These are phyloP conservation scores for Plasmodium berghei DNA, from an alignment of 169 alveolate genomes.

Conservation along the genomic window DNA sequence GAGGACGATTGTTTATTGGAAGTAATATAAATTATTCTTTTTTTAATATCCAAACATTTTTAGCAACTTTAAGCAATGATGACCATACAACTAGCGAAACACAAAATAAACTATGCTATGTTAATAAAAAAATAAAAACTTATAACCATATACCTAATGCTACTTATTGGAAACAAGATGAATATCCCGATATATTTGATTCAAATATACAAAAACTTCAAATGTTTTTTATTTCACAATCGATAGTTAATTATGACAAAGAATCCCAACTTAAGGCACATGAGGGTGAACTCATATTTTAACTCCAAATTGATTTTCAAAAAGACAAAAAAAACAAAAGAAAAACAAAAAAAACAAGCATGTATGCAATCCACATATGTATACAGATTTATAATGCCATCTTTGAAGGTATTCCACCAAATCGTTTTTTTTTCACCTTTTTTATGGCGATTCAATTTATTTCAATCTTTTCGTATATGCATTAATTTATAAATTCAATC, in stretches of 20 bases:
- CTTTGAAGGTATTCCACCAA: too few relatives aligned
- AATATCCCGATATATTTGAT: slow-evolving; percentile 68
- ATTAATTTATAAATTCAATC: too few relatives aligned
- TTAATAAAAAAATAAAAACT: slow-evolving; percentile 60
- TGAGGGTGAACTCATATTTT: slow-evolving; percentile 19
- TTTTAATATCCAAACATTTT: slow-evolving; percentile 48
- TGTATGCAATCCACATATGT: not conserved
- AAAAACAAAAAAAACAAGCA: not conserved
- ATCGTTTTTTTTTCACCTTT: not conserved
- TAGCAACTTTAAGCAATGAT: slow-evolving; percentile 16
- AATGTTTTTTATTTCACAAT: slow-evolving; percentile 14
- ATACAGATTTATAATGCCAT: too few relatives aligned
- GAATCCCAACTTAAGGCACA: not conserved
- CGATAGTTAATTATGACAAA: slow-evolving; percentile 2
- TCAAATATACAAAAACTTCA: slow-evolving; percentile 35
- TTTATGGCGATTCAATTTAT: too few relatives aligned
- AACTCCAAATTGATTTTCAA: not conserved
- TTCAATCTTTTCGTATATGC: too few relatives aligned
- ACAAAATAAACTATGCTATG: not conserved
- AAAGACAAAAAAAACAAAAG: not conserved
- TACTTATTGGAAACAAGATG: slow-evolving; percentile 74
- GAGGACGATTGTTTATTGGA: slow-evolving; percentile 70
- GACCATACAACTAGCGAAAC: not conserved
- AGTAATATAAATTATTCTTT: slow-evolving; percentile 31
- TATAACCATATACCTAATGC: slow-evolving; percentile 47